Percentiles rank a stretch among this genome's conserved stretches.
Evolutionary conservation across 2,329 filamentous ascomycete species (phyloP).

Genomic region (Penicillium corylophilum): DNA sequence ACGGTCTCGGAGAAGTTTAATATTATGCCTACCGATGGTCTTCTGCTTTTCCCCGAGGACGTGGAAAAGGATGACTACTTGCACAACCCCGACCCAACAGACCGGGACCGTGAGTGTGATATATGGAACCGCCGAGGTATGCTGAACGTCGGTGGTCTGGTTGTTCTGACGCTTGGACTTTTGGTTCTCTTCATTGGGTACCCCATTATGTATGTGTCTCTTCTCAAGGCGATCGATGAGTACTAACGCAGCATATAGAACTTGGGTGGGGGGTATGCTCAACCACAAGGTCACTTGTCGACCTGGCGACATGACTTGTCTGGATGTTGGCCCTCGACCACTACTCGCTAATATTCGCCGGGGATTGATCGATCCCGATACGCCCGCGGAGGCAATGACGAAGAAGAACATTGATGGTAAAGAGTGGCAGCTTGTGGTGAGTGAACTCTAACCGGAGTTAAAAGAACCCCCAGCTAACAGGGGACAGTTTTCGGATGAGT

Average conservation of each 20-base stretch:
- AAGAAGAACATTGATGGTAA: conserved; percentile 60
- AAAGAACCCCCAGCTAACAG: background rate
- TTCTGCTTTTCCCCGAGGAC: conserved; percentile 69
- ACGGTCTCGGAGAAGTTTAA: conserved; percentile 73
- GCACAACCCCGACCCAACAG: conserved; percentile 67
- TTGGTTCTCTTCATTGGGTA: conserved; percentile 68
- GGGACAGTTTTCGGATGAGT: conserved; percentile 66
- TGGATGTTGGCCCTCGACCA: conserved; percentile 50
- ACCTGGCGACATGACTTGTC: conserved; percentile 46
- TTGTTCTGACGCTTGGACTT: conserved; percentile 60
- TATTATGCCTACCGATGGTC: conserved; percentile 65
- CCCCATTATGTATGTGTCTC: conserved; percentile 59
- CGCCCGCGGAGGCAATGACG: conserved; percentile 57
- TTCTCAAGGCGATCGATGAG: background rate
- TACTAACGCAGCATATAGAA: conserved; percentile 41
- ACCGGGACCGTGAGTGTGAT: conserved; percentile 62
- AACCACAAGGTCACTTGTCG: conserved; percentile 34
- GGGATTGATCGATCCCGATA: conserved; percentile 66
- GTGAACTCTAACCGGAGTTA: conserved; percentile 16
- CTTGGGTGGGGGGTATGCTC: conserved; percentile 54
- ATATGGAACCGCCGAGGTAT: conserved; percentile 65
- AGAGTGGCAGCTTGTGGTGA: conserved; percentile 61
- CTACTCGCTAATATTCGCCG: conserved; percentile 61
- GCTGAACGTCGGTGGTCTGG: conserved; percentile 63
- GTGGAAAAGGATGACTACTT: conserved; percentile 72